phyloP scores from a whole-genome alignment of 2,329 filamentous ascomycete species.

The Alternaria gansuensis region DNA sequence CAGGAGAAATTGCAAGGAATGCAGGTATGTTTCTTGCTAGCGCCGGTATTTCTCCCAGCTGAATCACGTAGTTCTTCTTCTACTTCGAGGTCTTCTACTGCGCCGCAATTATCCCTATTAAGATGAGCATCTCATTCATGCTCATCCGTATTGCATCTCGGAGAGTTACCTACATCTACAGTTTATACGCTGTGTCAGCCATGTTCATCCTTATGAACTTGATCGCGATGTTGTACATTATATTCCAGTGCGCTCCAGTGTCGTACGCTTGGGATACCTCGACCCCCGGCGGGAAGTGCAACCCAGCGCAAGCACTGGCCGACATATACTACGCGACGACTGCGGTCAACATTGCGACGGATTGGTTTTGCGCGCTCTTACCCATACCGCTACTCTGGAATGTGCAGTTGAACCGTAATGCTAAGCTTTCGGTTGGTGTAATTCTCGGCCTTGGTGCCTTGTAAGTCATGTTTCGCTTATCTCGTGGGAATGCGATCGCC shows the following conservation, averaged over 20 bases:
- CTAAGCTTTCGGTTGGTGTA: slow-evolving; percentile 21
- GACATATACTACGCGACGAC: slow-evolving; percentile 21
- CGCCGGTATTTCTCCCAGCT: not conserved
- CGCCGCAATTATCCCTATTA: slow-evolving; percentile 18
- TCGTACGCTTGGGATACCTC: slow-evolving; percentile 21
- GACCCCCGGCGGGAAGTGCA: slow-evolving; percentile 17
- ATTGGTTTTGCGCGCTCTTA: slow-evolving; percentile 20
- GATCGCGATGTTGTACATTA: slow-evolving; percentile 19
- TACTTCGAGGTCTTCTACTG: slow-evolving; percentile 20
- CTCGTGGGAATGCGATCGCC: slow-evolving; percentile 8
- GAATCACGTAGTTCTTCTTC: slow-evolving; percentile 14
- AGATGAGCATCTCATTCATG: slow-evolving; percentile 23
- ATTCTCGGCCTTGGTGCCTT: slow-evolving; percentile 22
- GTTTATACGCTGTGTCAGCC: slow-evolving; percentile 14
- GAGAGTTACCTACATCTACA: slow-evolving; percentile 13
- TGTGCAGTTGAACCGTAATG: slow-evolving; percentile 18
- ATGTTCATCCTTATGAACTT: slow-evolving; percentile 21
- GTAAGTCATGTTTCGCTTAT: slow-evolving; percentile 17
- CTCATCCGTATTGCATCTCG: slow-evolving; percentile 18
- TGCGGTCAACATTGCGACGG: slow-evolving; percentile 19
- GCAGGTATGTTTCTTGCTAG: slow-evolving; percentile 9
- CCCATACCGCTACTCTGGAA: slow-evolving; percentile 21
- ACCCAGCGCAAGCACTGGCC: slow-evolving; percentile 15
- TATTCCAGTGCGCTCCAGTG: slow-evolving; percentile 17
- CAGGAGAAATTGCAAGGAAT: slow-evolving; percentile 14